These are phyloP conservation scores for Symbiotaphrina buchneri DNA, from an alignment of 495 filamentous ascomycete genomes.

Conservation along the genomic window DNA sequence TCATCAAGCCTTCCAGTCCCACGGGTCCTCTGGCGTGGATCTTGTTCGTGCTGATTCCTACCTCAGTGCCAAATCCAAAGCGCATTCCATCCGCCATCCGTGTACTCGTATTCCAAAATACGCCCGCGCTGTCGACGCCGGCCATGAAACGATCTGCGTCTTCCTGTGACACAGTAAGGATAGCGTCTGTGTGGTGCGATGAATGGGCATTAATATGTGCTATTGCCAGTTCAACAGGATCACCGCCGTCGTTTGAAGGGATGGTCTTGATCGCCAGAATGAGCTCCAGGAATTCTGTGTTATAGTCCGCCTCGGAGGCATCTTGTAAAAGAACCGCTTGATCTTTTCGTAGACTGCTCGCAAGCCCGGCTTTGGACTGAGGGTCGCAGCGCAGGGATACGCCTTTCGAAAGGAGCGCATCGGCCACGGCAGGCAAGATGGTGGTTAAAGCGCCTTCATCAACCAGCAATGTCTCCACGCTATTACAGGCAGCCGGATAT, in stretches of 20 bases:
- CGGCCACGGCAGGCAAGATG: constrained; percentile 46
- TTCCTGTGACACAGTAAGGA: constrained; percentile 43
- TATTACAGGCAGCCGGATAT: constrained; percentile 95
- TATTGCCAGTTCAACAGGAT: constrained; percentile 40
- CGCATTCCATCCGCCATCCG: constrained; percentile 91
- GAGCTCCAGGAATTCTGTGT: constrained; percentile 78
- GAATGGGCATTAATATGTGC: constrained; percentile 78
- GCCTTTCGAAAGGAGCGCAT: constrained; percentile 46
- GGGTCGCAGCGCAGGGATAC: constrained; percentile 73
- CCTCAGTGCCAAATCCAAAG: constrained; percentile 93
- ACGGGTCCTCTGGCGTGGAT: constrained; percentile 89
- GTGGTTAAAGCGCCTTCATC: constrained; percentile 46
- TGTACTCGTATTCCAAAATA: constrained; percentile 93
- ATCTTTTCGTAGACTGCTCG: constrained; percentile 13
- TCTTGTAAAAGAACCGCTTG: constrained; percentile 30
- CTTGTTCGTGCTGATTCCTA: constrained; percentile 96
- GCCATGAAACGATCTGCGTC: constrained; percentile 61
- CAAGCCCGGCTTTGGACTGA: constrained; percentile 35
- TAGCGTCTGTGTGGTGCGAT: constrained; percentile 88
- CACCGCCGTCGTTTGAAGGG: constrained; percentile 8
- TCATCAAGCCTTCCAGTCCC: constrained; percentile 81
- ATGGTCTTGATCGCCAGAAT: constrained; percentile 72
- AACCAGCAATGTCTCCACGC: constrained; percentile 71
- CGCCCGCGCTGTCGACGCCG: constrained; percentile 69
- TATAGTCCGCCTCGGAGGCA: constrained; percentile 45